Evolutionary conservation across 140 eudicot species (phyloP), one percentile per base, ranked within the genome.

Genomic region (Senecio squalidus): DNA sequence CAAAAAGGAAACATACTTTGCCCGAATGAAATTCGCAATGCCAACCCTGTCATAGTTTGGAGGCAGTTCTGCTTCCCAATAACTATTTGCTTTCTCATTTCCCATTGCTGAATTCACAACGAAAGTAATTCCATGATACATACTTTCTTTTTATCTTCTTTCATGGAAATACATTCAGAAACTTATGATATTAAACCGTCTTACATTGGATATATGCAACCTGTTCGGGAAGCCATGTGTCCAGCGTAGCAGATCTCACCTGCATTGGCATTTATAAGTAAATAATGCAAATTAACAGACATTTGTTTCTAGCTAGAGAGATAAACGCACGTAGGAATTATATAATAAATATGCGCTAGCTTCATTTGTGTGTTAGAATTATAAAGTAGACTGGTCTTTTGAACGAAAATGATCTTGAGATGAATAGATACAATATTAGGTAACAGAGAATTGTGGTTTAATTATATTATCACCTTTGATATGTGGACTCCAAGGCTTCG

Each of bases 151-250:
- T 25, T 25, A 14, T 39, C 11, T 29, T 24, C 16, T 14, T 69
- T 21, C 21, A 25, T 11, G 7, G 28, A 7, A 70, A 61, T 40
- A 34, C 21, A 17, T 62, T 20, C 10, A 44, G 29, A 69, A 63
- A 49, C 49, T 18, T 51, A 59, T 5, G 27, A 44, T 66, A 31
- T 9, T 27, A 41, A 17, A 48, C n/a, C 25, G 28, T 50, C 96
- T 92, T 83, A 92, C 95, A 75, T 22, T 71, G 96, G 61, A 92
- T 92, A 61, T 87, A 87, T 26, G 85, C 84, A 74, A 92, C 96
- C 76, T 92, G 98, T 59, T 92, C 98, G 0, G 98, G 98, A 58
- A 92, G 96, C 98, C 98, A 92, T 58, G 98, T 92, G 79, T 87
- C 98, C 44, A 92, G 89, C 14, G 98, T 87, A 45, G 98, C 96